phyloP scores from a whole-genome alignment of 495 filamentous ascomycete species.

The Aspergillus nidulans region DNA sequence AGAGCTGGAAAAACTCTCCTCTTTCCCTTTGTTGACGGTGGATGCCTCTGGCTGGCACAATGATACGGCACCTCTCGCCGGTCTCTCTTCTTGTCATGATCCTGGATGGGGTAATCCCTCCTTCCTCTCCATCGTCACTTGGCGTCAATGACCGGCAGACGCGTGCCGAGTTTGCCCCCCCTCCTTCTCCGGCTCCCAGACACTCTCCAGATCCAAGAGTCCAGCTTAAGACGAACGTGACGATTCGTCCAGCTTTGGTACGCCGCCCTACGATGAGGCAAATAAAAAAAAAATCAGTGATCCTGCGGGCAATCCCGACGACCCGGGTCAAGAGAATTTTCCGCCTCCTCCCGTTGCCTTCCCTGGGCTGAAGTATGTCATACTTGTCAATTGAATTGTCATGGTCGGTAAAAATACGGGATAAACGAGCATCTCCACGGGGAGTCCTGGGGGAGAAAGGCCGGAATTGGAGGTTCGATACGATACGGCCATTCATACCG shows the following conservation, averaged over 20 bases:
- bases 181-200: background rate
- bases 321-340: slow-evolving; percentile 1
- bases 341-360: background rate
- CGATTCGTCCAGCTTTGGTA: background rate
- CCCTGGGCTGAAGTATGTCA: background rate
- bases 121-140: slow-evolving; percentile 7
- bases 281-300: background rate
- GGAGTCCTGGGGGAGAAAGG: background rate
- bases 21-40: slow-evolving; percentile 11
- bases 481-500: slow-evolving; percentile 25
- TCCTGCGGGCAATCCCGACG: background rate
- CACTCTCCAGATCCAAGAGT: background rate
- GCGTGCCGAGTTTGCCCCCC: slow-evolving; percentile 27
- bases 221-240: background rate
- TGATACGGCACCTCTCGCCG: slow-evolving; percentile 20
- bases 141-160: slow-evolving; percentile 21
- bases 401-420: slow-evolving; percentile 7
- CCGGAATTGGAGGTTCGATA: slow-evolving; percentile 28
- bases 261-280: background rate
- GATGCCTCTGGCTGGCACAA: background rate
- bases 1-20: slow-evolving; percentile 22
- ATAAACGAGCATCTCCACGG: slow-evolving; percentile 4
- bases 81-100: slow-evolving; percentile 10
- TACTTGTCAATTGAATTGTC: background rate
- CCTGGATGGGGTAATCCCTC: slow-evolving; percentile 17